Conservation (phyloP, 1,284 basidiomycete species). For the Puccinia coronata region DNA sequence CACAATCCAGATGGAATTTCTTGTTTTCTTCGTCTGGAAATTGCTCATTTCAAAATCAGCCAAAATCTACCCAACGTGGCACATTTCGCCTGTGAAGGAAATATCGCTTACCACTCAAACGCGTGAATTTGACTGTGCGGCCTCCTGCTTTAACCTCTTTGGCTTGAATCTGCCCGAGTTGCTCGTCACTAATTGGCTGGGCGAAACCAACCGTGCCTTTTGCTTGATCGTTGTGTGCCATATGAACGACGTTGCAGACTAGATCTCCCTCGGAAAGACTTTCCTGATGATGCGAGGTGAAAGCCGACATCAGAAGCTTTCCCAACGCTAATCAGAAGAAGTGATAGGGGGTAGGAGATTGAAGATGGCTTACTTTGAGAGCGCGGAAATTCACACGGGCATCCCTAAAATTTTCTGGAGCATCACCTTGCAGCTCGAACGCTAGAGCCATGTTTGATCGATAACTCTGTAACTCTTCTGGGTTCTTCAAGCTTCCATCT, state of each 20-base stretch:
- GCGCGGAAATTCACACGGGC: constrained; percentile 32
- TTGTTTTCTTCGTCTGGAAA: constrained; percentile 26
- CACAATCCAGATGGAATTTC: constrained; percentile 42
- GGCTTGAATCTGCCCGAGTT: constrained; percentile 29
- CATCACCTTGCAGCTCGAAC: constrained; percentile 44
- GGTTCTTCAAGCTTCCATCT: constrained; percentile 41
- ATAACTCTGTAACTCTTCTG: constrained; percentile 39
- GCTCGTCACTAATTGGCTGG: constrained; percentile 26
- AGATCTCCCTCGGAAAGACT: constrained; percentile 29
- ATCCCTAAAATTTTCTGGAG: constrained; percentile 18
- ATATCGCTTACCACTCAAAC: constrained; percentile 27
- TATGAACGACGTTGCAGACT: constrained; percentile 36
- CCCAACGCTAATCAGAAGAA: too few relatives aligned
- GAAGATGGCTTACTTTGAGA: constrained; percentile 37
- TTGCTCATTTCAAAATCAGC: not conserved
- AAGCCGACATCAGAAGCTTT: not conserved
- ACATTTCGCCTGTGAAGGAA: too few relatives aligned
- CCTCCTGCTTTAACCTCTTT: constrained; percentile 43
- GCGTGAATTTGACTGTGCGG: constrained; percentile 31
- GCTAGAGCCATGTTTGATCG: constrained; percentile 40
- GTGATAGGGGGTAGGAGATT: not conserved
- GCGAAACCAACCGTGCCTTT: constrained; percentile 35
- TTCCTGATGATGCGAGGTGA: constrained; percentile 2
- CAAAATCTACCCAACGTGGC: not conserved
- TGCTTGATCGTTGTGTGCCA: not conserved